Evolutionary conservation across 1,139 yeast genomes (phyloP), one percentile per base, ranked within the genome.

Genomic region (Diutina pseudorugosa): DNA sequence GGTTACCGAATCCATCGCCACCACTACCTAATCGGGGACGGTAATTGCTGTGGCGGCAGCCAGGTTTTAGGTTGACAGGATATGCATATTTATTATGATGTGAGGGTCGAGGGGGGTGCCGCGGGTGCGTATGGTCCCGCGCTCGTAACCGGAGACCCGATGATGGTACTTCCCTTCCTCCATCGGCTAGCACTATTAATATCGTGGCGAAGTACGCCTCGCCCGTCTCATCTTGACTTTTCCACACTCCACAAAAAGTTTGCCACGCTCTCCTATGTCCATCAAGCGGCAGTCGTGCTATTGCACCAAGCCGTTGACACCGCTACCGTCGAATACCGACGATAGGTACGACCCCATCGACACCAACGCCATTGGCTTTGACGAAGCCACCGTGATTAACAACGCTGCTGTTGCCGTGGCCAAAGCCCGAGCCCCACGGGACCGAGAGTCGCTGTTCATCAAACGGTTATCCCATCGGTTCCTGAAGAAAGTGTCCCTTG

Each of bases 251-350:
- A n/a, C n/a, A n/a, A n/a, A n/a, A n/a, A n/a, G n/a, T n/a, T n/a
- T n/a, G n/a, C n/a, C n/a, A n/a, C n/a, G n/a, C n/a, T n/a, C n/a
- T n/a, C n/a, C n/a, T n/a, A 27, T 45, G 21, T 14, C 23, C 14
- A 27, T 45, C n/a, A 16, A 19, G 12, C 36, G 40, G 18, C 27
- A 16, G 14, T 27, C 40, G 40, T 45, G 49, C 49, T 45, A 45
- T 18, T 45, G 49, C 16, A 45, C 49, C 19, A 45, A 45, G 27
- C 49, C 49, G 16, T 18, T 45, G 23, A 45, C 49, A 6, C 49
- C 49, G 11, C 11, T 45, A 27, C 5, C 41, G 19, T 33, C 27
- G 41, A 19, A 41, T 18, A 25, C 25, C 3, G 18, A 19, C 8
- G 19, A 41, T n/a, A 18, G 19, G 25, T 6, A 43, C 21, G 47